A percentile compares a stretch with the other conserved stretches of the same genome.
These are phyloP conservation scores for Isochrysis galbana DNA, from an alignment of 78 protist species.

Conservation along the genomic window DNA sequence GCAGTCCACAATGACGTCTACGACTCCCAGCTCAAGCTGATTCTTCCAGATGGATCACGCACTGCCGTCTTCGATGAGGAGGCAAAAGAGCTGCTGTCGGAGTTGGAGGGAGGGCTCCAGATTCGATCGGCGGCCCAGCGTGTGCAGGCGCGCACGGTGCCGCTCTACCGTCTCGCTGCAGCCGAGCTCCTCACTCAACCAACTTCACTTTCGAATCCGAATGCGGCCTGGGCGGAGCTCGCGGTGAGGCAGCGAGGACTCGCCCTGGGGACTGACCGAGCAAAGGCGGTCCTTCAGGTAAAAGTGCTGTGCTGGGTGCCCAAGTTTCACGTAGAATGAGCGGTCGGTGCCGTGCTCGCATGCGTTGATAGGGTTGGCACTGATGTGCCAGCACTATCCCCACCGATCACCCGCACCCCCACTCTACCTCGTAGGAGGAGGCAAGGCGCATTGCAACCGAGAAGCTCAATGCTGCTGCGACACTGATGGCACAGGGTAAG, in stretches of 20 bases:
- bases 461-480: neutral
- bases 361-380: too few species aligned
- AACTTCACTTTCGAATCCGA: neutral
- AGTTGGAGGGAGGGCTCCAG: slow-evolving; percentile 5
- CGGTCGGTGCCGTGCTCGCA: too few species aligned
- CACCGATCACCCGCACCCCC: too few species aligned
- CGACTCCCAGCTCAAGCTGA: neutral
- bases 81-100: neutral
- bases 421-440: too few species aligned
- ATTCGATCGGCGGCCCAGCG: neutral
- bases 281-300: neutral
- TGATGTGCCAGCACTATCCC: too few species aligned
- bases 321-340: too few species aligned
- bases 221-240: neutral
- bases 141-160: slow-evolving; percentile 14
- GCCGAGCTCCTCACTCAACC: neutral
- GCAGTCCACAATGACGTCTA: neutral
- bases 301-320: too few species aligned
- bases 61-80: neutral
- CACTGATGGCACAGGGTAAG: neutral
- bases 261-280: neutral
- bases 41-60: neutral
- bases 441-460: neutral
- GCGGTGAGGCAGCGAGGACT: neutral
- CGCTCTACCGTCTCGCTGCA: neutral